Base-by-base conservation (phyloP, 2,329 filamentous ascomycete species). In the Zymoseptoria tritici region DNA sequence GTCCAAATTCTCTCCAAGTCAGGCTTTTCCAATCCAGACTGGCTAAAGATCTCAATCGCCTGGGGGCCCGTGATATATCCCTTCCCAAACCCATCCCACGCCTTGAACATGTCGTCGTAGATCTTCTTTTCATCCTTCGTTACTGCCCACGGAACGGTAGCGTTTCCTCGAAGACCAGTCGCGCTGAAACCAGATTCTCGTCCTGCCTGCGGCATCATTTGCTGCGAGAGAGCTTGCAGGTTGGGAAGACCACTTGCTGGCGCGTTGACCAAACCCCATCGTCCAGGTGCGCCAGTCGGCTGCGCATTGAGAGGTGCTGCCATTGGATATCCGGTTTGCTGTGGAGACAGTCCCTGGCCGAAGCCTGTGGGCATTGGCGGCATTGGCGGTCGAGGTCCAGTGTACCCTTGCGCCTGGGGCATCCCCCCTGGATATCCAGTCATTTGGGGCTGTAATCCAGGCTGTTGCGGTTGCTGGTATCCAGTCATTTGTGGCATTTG, bases 81-180 rank as follows among this genome's bases (percentile, higher is more conserved):
- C 75, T 95, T 97, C 64, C 86, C 85, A 64, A 99, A 85, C 2
- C 94, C 94, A 76, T 99, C 94, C 94, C 94, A 99, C 4, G 92
- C 92, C 65, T 87, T 89, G 80, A 99, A 99, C 36, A 97, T 84
- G 61, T 91, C 84, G 75, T 99, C 94, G 67, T 99, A 99, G 64
- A 95, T 88, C 62, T 89, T 93, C 81, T 99, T 99, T 76, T 99
- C 94, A 64, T 97, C 92, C 74, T 99, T 99, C 4, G 94, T 99
- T 61, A 99, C 94, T 16, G 94, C 92, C 94, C 94, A 99, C 0
- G 94, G 94, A 70, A 99, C 93, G 7, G 91, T 93, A 0, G 94
- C 94, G 76, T 96, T 97, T 56, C 94, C 94, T 64, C 91, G 87
- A 9, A 99, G 81, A 4, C 93, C 93, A 60, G 88, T 85, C 1